phyloP scores from a whole-genome alignment of 2,329 filamentous ascomycete genomes.

The Aureobasidium sp. region DNA sequence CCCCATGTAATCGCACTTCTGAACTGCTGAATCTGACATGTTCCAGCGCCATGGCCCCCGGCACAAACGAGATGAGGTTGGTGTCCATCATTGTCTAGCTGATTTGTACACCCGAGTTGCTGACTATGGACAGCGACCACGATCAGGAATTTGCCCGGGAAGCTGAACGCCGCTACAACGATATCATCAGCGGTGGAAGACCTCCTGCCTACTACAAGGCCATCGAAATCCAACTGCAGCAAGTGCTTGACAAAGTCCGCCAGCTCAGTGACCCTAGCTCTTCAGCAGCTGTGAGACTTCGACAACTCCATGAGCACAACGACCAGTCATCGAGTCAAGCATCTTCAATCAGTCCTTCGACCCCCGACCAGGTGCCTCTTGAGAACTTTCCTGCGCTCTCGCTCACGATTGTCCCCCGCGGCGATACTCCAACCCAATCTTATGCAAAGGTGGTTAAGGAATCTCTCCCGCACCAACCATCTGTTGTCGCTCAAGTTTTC shows the following conservation, averaged over 20 bases:
- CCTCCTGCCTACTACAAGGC: not conserved
- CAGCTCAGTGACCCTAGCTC: not conserved
- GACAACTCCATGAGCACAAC: conserved; percentile 18
- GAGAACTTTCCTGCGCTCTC: not conserved
- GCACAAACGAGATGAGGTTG: not conserved
- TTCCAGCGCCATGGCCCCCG: not conserved
- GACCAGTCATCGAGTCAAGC: not conserved
- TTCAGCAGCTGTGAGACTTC: conserved; percentile 18
- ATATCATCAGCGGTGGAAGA: not conserved
- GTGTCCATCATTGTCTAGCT: not conserved
- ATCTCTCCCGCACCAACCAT: not conserved
- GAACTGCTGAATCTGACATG: not conserved
- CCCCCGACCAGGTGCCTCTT: not conserved
- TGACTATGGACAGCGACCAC: not conserved
- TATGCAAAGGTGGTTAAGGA: conserved; percentile 2
- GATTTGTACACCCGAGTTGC: not conserved
- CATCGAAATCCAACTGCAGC: not conserved
- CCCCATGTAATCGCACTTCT: not conserved
- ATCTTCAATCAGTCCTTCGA: not conserved
- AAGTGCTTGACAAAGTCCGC: conserved; percentile 1
- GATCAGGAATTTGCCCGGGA: not conserved
- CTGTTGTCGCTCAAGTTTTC: not conserved
- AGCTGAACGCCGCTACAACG: not conserved
- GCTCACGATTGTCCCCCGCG: not conserved
- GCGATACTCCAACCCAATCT: not conserved